These are phyloP conservation scores for Rhodocollybia butyracea DNA, from an alignment of 768 basidiomycete species.

Conservation along the genomic window DNA sequence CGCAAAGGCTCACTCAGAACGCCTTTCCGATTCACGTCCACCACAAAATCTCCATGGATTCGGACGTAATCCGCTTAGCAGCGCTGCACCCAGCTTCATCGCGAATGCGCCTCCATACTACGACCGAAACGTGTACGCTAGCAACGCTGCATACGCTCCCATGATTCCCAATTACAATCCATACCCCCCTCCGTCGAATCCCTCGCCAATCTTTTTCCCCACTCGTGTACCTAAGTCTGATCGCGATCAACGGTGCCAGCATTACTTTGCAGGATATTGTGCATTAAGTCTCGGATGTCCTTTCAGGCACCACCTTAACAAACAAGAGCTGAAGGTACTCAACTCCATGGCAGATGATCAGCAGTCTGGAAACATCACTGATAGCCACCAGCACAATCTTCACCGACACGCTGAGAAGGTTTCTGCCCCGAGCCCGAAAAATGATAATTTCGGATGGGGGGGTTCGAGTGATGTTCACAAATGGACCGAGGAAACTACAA, in stretches of 20 bases:
- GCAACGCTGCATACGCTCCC: not conserved
- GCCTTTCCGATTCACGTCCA: not conserved
- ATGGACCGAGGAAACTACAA: slow-evolving; percentile 10
- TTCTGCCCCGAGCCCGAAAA: not conserved
- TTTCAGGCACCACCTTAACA: slow-evolving; percentile 6
- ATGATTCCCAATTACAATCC: slow-evolving; percentile 4
- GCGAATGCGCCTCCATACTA: not conserved
- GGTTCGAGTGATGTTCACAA: not conserved
- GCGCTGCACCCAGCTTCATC: not conserved
- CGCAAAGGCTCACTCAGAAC: no score
- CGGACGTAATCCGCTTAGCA: no score
- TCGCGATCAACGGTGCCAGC: slow-evolving; percentile 8
- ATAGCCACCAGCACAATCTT: no score
- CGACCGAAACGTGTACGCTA: not conserved
- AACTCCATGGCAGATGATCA: not conserved
- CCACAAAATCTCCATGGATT: not conserved
- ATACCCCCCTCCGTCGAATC: not conserved
- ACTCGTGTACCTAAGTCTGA: no score
- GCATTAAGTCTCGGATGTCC: not conserved
- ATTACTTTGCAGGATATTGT: slow-evolving; percentile 2
- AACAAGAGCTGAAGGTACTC: not conserved
- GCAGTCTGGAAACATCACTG: not conserved
- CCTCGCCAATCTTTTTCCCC: not conserved
- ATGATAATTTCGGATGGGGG: not conserved
- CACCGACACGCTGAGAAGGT: slow-evolving; percentile 16